Evolutionary conservation across 1,284 basidiomycete species (phyloP).

Genomic region (Xanthoconium separans): DNA sequence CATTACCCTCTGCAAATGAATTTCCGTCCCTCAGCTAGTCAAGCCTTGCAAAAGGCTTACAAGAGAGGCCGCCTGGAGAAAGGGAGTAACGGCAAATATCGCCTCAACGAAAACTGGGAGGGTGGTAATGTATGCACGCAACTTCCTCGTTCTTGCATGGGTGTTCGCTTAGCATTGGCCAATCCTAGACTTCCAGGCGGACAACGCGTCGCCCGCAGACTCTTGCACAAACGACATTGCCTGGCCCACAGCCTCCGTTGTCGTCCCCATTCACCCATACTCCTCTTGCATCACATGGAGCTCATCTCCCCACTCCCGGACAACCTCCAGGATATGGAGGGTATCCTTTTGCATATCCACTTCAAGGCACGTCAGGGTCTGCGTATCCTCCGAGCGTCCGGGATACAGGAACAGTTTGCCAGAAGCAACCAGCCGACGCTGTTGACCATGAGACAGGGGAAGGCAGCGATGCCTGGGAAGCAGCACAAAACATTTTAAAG

Average conservation of each 20-base stretch:
- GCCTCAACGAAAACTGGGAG: conserved; percentile 70
- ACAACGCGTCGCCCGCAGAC: conserved; percentile 71
- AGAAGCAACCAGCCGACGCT: conserved; percentile 16
- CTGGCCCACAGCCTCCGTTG: conserved; percentile 34
- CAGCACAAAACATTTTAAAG: conserved; percentile 72
- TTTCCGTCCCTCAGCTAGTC: conserved; percentile 80
- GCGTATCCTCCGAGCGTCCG: neutral
- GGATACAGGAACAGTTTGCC: conserved; percentile 3
- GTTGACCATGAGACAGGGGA: conserved; percentile 40
- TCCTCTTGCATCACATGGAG: conserved; percentile 44
- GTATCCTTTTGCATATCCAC: conserved; percentile 27
- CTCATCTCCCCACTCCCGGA: conserved; percentile 32
- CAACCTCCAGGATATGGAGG: conserved; percentile 30
- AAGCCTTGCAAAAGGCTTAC: conserved; percentile 79
- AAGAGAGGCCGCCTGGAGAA: conserved; percentile 76
- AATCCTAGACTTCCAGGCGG: conserved; percentile 58
- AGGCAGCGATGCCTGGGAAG: conserved; percentile 63
- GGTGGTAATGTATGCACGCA: conserved; percentile 66
- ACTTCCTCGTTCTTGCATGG: neutral
- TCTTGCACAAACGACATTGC: conserved; percentile 39
- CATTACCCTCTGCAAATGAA: conserved; percentile 82
- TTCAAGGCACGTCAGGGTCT: conserved; percentile 17
- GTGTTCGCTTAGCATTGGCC: conserved; percentile 8
- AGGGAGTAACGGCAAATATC: conserved; percentile 64
- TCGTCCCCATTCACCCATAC: conserved; percentile 61